A percentile compares a stretch with the other conserved stretches of the same genome.
Conservation (phyloP, 106 monocot genomes). For the Dendrobium huoshanense region DNA sequence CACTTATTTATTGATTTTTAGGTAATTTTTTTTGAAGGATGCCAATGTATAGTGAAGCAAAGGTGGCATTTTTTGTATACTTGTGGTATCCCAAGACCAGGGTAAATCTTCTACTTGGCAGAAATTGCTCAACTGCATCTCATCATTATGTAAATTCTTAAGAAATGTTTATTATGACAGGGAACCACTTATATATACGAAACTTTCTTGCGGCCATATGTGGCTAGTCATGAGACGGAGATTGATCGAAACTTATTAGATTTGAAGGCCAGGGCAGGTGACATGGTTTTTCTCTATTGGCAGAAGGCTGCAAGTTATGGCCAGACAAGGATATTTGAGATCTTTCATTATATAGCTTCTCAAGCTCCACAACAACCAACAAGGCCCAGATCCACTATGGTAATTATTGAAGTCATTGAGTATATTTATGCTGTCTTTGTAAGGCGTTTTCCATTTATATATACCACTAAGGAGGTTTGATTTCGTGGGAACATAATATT, state of each 20-base stretch:
- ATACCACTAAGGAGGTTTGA: background rate
- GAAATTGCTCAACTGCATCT: background rate
- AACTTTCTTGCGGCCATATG: slow-evolving; percentile 60
- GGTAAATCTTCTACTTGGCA: slow-evolving; percentile 23
- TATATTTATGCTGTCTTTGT: background rate
- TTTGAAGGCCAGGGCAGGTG: slow-evolving; percentile 43
- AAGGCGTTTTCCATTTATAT: background rate
- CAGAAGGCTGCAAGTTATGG: slow-evolving; percentile 55
- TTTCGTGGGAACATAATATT: background rate
- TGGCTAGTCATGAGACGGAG: slow-evolving; percentile 45
- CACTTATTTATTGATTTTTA: background rate
- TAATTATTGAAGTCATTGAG: slow-evolving; percentile 12
- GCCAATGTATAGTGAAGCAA: slow-evolving; percentile 91
- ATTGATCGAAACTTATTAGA: slow-evolving; percentile 59
- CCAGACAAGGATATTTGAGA: slow-evolving; percentile 65
- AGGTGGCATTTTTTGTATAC: slow-evolving; percentile 81
- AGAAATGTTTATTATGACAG: slow-evolving; percentile 22
- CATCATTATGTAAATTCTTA: background rate
- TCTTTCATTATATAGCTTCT: slow-evolving; percentile 70
- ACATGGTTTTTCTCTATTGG: slow-evolving; percentile 39
- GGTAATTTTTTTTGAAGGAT: slow-evolving; percentile 39
- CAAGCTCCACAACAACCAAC: slow-evolving; percentile 47
- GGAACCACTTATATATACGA: slow-evolving; percentile 81
- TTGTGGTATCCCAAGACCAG: slow-evolving; percentile 90
- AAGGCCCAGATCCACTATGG: slow-evolving; percentile 52